Evolutionary conservation across 352 stramenopile genomes (phyloP).

Genomic region (Globisporangium takayamanum): DNA sequence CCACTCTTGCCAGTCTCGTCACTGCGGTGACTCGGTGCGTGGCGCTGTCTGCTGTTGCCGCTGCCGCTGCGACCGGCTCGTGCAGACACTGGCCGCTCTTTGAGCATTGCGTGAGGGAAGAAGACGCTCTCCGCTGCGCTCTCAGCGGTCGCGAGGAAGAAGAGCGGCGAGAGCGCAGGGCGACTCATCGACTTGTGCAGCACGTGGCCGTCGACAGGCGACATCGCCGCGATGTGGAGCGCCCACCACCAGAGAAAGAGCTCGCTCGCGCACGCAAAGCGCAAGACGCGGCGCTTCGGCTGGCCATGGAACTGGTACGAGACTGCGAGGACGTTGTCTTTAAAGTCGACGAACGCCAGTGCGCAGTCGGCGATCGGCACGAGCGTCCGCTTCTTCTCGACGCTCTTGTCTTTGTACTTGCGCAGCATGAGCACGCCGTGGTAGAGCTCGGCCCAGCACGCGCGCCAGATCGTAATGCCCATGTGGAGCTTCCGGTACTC

Average conservation of each 20-base stretch:
- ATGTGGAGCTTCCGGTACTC: conserved; percentile 39
- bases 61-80: conserved; percentile 4
- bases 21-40: background rate
- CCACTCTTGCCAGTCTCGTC: conserved; percentile 4
- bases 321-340: conserved; percentile 44
- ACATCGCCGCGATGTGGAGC: conserved; percentile 51
- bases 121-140: conserved; percentile 50
- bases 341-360: conserved; percentile 46
- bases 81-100: background rate
- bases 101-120: conserved; percentile 36
- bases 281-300: conserved; percentile 30
- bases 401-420: conserved; percentile 38
- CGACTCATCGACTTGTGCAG: conserved; percentile 45
- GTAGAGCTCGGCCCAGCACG: conserved; percentile 67
- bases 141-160: conserved; percentile 44
- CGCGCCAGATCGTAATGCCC: conserved; percentile 35
- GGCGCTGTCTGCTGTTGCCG: background rate
- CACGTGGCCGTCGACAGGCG: conserved; percentile 34
- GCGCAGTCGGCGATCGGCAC: conserved; percentile 40
- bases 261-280: conserved; percentile 45
- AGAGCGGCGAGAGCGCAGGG: conserved; percentile 30
- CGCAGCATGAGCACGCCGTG: conserved; percentile 60
- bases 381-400: conserved; percentile 48
- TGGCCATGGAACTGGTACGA: conserved; percentile 54
- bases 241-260: conserved; percentile 79